These are phyloP conservation scores for Aleurites moluccanus DNA, from an alignment of 441 rosid genomes.

Conservation along the genomic window DNA sequence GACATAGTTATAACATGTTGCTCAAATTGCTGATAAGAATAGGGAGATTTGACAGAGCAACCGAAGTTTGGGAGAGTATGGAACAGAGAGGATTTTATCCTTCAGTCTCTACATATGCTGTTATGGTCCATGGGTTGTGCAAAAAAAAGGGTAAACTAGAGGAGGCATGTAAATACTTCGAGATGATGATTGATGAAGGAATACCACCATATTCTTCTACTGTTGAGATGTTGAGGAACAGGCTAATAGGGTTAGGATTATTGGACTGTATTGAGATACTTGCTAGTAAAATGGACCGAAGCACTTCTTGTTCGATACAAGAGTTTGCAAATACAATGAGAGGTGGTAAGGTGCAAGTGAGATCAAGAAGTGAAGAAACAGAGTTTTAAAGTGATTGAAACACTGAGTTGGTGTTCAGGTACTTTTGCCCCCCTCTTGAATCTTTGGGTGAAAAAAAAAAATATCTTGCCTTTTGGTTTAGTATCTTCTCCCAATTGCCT, in stretches of 20 bases:
- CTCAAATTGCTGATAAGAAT: slow-evolving; percentile 67
- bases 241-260: slow-evolving; percentile 56
- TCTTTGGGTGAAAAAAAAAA: not conserved
- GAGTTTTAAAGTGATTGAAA: slow-evolving; percentile 60
- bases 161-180: slow-evolving; percentile 84
- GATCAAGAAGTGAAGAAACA: slow-evolving; percentile 47
- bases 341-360: slow-evolving; percentile 40
- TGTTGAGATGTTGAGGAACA: slow-evolving; percentile 70
- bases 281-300: slow-evolving; percentile 71
- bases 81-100: slow-evolving; percentile 69
- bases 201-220: slow-evolving; percentile 79
- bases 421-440: not conserved
- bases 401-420: too few relatives aligned
- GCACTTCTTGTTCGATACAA: slow-evolving; percentile 61
- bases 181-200: slow-evolving; percentile 92
- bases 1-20: slow-evolving; percentile 81
- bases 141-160: slow-evolving; percentile 76
- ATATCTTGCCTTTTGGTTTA: not conserved
- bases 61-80: slow-evolving; percentile 80
- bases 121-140: slow-evolving; percentile 79
- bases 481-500: not conserved
- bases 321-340: slow-evolving; percentile 70
- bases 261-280: slow-evolving; percentile 64
- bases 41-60: slow-evolving; percentile 74
- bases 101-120: slow-evolving; percentile 71